Evolutionary conservation across 2,329 filamentous ascomycete genomes (phyloP).

Genomic region (Penicillium palitans): DNA sequence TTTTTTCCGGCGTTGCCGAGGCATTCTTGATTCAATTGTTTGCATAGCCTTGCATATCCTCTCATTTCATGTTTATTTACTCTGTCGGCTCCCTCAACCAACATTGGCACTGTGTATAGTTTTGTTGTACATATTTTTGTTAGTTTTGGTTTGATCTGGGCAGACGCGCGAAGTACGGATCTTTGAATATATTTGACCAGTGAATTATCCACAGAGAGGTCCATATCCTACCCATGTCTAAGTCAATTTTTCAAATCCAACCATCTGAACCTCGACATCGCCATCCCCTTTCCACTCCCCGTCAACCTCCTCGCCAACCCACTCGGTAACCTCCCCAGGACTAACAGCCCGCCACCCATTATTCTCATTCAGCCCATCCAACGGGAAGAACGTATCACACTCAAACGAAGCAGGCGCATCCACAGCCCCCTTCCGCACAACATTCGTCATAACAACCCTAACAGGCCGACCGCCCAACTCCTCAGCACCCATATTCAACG

Average conservation of each 20-base stretch:
- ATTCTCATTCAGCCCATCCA: constrained; percentile 35
- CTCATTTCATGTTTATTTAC: constrained; percentile 2
- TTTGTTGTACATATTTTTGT: background rate
- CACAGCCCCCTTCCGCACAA: constrained; percentile 29
- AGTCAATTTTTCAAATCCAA: constrained; percentile 44
- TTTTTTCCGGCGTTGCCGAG: constrained; percentile 2
- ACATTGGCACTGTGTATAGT: constrained; percentile 2
- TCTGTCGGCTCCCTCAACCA: background rate
- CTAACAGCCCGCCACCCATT: constrained; percentile 37
- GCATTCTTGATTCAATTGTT: constrained; percentile 6
- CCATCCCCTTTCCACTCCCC: constrained; percentile 50
- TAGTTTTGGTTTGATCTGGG: background rate
- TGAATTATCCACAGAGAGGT: background rate
- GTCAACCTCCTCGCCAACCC: constrained; percentile 46
- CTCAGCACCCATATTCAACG: constrained; percentile 50
- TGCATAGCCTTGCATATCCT: constrained; percentile 22
- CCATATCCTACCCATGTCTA: background rate
- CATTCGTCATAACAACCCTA: constrained; percentile 45
- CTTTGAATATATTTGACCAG: background rate
- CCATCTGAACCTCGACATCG: constrained; percentile 51
- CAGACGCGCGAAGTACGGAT: background rate
- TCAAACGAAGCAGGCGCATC: constrained; percentile 39
- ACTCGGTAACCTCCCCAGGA: constrained; percentile 38
- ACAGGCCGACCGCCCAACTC: constrained; percentile 20
- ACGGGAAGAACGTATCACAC: constrained; percentile 52